Evolutionary conservation across 768 basidiomycete genomes (phyloP).

Genomic region (Lactarius indigo): DNA sequence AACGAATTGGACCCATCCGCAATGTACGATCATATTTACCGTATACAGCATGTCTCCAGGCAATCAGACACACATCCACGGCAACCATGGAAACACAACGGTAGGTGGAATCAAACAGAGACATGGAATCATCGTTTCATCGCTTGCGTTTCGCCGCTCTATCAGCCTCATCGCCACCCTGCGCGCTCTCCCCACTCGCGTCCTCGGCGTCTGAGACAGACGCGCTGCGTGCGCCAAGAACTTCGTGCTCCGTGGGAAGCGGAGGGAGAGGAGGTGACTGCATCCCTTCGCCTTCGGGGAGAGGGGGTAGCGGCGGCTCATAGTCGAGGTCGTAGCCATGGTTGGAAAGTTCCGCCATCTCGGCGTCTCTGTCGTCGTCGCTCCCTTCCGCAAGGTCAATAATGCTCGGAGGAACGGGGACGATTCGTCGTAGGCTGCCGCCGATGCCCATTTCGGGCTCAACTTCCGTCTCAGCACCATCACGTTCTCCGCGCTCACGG

Average conservation of each 20-base stretch:
- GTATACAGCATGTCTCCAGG: conserved; percentile 7
- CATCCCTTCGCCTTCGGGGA: conserved; percentile 9
- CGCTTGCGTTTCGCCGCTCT: conserved; percentile 21
- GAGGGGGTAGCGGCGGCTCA: conserved; percentile 18
- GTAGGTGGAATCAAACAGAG: not conserved
- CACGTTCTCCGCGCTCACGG: conserved; percentile 15
- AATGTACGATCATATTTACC: not conserved
- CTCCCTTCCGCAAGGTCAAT: conserved; percentile 21
- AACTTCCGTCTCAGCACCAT: conserved; percentile 23
- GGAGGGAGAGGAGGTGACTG: conserved; percentile 8
- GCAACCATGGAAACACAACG: conserved; percentile 7
- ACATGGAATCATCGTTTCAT: not conserved
- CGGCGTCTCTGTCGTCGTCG: conserved; percentile 21
- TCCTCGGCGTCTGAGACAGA: conserved; percentile 22
- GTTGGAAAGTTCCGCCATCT: conserved; percentile 12
- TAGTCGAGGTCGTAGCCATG: not conserved
- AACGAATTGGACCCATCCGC: not conserved
- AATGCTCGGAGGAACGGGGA: conserved; percentile 17
- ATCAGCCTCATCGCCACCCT: conserved; percentile 12
- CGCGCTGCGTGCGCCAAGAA: conserved; percentile 17
- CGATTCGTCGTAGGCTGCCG: conserved; percentile 9
- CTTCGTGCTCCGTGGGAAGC: conserved; percentile 1
- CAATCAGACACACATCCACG: conserved; percentile 5
- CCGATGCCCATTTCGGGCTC: conserved; percentile 11
- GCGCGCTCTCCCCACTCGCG: conserved; percentile 18